Conservation (phyloP, 225 moss, liverwort and hornwort genomes). For the Anthoceros angustus region DNA sequence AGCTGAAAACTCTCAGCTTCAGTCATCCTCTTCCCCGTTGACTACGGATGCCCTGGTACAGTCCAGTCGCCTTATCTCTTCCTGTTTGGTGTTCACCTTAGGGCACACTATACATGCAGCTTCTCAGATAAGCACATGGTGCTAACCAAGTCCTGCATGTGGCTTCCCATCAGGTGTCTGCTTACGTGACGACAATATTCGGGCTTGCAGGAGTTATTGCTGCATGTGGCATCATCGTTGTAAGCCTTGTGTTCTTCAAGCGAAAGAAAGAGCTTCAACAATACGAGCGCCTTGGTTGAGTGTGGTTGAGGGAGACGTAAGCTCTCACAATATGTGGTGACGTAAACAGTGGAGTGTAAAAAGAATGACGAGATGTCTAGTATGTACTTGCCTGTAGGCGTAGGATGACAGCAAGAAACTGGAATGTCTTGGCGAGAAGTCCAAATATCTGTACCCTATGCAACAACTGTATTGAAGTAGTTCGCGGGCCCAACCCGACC, state of each 20-base stretch:
- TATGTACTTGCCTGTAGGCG: too few relatives aligned
- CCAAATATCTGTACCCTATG: too few relatives aligned
- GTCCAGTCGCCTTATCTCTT: background rate
- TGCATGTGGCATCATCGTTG: background rate
- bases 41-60: background rate
- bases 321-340: background rate
- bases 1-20: background rate
- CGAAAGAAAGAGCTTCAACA: background rate
- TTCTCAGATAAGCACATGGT: background rate
- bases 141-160: background rate
- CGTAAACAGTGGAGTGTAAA: too few relatives aligned
- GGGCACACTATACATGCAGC: background rate
- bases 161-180: background rate
- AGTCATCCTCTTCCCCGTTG: background rate
- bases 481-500: too few relatives aligned
- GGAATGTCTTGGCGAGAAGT: too few relatives aligned
- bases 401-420: too few relatives aligned
- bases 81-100: background rate
- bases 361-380: too few relatives aligned
- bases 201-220: background rate
- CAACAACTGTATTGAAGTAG: too few relatives aligned
- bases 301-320: background rate
- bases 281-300: background rate
- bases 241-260: background rate
- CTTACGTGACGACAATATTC: background rate